Base-by-base conservation (phyloP, 2,329 filamentous ascomycete species). In the Penicillium sp. region DNA sequence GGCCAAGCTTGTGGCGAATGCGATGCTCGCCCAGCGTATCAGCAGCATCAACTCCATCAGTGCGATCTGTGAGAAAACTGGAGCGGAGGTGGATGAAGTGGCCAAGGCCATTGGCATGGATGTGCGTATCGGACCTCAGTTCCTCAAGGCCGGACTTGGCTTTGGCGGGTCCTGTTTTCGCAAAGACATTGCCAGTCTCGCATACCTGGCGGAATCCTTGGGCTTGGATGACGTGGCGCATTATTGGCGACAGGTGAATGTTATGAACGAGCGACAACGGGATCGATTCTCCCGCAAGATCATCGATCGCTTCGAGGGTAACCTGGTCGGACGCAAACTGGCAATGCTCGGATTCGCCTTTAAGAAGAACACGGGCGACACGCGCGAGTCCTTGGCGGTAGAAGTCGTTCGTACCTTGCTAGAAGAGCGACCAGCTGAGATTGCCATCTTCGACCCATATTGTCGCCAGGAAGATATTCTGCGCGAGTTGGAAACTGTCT, bases 111-210 rank as follows among this genome's bases (percentile, higher is more conserved):
- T 91, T 33, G 91, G 91, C 53, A 80, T 87, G 40, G 91, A 94
- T 69, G 82, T 83, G 7, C 84, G 91, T 53, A 91, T 94, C 60
- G 91, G 91, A 6, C 81, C 84, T 63, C 86, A 88, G 73, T 91
- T 92, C 76, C 81, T 94, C 43, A 88, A 90, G 76, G 87, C 90
- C 7, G 88, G 87, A 42, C 85, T 92, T 37, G 91, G 91, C 16
- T 94, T 93, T 70, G 90, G 91, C 57, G 91, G 91, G 22, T 90
- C 87, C 62, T 94, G 91, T 76, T 93, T 94, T 81, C 87, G 89
- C 75, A 94, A 94, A 77, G 91, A 94, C 71, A 85, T 93, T 45
- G 81, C 91, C 52, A 90, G 85, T 74, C 79, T 94, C 40, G 85
- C 88, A 19, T 92, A 93, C 76, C 82, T 93, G 33, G 87, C 90